Evolutionary conservation across 192 early-diverging fungal genomes (phyloP), one percentile per base, ranked within the genome.

Genomic region (Allomyces macrogynus): DNA sequence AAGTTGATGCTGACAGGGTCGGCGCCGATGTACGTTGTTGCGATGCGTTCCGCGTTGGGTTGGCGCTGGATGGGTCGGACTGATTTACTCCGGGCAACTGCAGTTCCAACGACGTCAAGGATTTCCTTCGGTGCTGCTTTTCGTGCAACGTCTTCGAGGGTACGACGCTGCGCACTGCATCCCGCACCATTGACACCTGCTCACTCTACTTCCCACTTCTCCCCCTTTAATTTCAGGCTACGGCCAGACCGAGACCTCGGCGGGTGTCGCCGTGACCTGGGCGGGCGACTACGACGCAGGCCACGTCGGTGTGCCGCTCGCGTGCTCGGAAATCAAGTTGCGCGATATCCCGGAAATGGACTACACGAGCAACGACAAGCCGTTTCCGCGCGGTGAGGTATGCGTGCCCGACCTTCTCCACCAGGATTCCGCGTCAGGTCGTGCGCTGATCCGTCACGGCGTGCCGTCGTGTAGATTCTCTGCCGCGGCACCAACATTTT

Each of bases 301-400:
- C n/a, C 81, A 85, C 63, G 80, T 95, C 18, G 93, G 92, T 61
- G 71, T 82, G 9, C 90, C 90, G 20, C 76, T 84, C 62, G 82
- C 84, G 16, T 80, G 84, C 61, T 75, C 81, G 22, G 86, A 93
- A 75, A 76, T 93, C 64, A 95, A 93, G 74, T 79, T 98, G 24
- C 78, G 75, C 0, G 92, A 95, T 67, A 40, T 98, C 7, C 90
- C 92, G 23, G 81, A 85, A 57, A 94, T 96, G 92, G 84, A 87
- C 67, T 96, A 96, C 72, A 73, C 74, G 23, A 80, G 87, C 16
- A 80, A 78, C 40, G 91, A 92, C 73, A 81, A 82, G 70, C 90
- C 89, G 22, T 75, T 73, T 67, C 85, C 92, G 43, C 85, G 95
- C 42, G 95, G 95, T 65, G 95, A 99, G 76, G 80, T 98, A n/a